phyloP scores from a whole-genome alignment of 495 filamentous ascomycete species.

The Neurospora sp. region DNA sequence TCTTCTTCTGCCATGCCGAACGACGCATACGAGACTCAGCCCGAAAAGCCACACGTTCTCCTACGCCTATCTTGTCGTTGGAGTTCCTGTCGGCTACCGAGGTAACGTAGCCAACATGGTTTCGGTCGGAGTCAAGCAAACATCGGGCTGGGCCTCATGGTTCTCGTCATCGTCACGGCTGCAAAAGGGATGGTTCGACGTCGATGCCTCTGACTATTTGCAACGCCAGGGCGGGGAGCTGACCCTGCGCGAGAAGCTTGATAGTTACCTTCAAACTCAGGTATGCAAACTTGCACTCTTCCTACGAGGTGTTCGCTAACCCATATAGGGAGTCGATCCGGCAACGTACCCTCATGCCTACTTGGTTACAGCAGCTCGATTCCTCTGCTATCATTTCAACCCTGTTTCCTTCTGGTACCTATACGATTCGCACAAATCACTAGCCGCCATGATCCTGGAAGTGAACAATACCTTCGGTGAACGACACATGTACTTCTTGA shows the following conservation, averaged over 20 bases:
- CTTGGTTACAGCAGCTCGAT: slow-evolving; percentile 56
- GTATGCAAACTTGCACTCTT: slow-evolving; percentile 15
- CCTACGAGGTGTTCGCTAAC: slow-evolving; percentile 6
- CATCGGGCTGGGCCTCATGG: slow-evolving; percentile 14
- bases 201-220: slow-evolving; percentile 52
- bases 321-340: slow-evolving; percentile 36
- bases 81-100: slow-evolving; percentile 53
- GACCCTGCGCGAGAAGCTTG: slow-evolving; percentile 48
- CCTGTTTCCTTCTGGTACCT: slow-evolving; percentile 78
- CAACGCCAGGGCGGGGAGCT: slow-evolving; percentile 35
- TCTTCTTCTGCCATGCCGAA: slow-evolving; percentile 48
- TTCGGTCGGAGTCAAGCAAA: slow-evolving; percentile 33
- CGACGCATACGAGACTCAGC: slow-evolving; percentile 50
- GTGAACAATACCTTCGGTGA: slow-evolving; percentile 75
- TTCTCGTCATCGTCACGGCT: slow-evolving; percentile 12
- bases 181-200: slow-evolving; percentile 41
- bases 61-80: slow-evolving; percentile 57
- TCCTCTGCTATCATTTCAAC: slow-evolving; percentile 64
- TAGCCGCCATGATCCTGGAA: slow-evolving; percentile 61
- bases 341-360: slow-evolving; percentile 54
- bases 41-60: slow-evolving; percentile 54
- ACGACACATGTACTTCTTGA: slow-evolving; percentile 52
- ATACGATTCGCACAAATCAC: slow-evolving; percentile 47
- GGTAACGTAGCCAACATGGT: slow-evolving; percentile 44
- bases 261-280: slow-evolving; percentile 44